These are phyloP conservation scores for Cryptococcus amylolentus DNA, from an alignment of 1,284 basidiomycete genomes.

Conservation along the genomic window DNA sequence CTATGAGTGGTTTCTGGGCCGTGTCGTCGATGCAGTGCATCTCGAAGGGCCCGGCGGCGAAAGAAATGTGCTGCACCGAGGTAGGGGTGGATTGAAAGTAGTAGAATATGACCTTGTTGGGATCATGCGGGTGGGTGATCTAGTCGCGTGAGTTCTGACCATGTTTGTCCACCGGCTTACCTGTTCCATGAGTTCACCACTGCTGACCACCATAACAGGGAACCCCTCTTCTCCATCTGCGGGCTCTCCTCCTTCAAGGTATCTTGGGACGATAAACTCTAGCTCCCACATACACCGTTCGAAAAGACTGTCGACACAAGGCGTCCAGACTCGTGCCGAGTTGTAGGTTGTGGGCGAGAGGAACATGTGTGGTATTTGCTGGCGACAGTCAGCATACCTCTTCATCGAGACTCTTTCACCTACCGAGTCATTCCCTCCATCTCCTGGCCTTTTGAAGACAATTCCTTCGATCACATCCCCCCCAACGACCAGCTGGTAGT, in stretches of 20 bases:
- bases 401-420: conserved; percentile 41
- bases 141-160: conserved; percentile 38
- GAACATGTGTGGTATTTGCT: conserved; percentile 90
- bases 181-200: conserved; percentile 91
- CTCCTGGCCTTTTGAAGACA: conserved; percentile 42
- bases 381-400: conserved; percentile 3
- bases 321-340: conserved; percentile 92
- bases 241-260: conserved; percentile 63
- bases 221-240: conserved; percentile 55
- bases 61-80: conserved; percentile 91
- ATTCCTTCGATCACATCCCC: conserved; percentile 43
- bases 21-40: conserved; percentile 64
- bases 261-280: conserved; percentile 88
- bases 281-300: conserved; percentile 99
- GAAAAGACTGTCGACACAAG: conserved; percentile 92
- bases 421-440: conserved; percentile 59
- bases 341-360: conserved; percentile 85
- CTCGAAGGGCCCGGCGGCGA: conserved; percentile 92
- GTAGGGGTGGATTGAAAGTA: conserved; percentile 85
- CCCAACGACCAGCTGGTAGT: conserved; percentile 41
- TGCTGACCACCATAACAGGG: conserved; percentile 84
- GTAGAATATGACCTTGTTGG: conserved; percentile 90
- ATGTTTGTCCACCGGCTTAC: conserved; percentile 51
- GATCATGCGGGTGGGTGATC: conserved; percentile 90
- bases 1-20: conserved; percentile 77